Evolutionary conservation across 2,329 filamentous ascomycete genomes (phyloP), one percentile per base, ranked within the genome.

Genomic region (Incumbomyces delicatus): DNA sequence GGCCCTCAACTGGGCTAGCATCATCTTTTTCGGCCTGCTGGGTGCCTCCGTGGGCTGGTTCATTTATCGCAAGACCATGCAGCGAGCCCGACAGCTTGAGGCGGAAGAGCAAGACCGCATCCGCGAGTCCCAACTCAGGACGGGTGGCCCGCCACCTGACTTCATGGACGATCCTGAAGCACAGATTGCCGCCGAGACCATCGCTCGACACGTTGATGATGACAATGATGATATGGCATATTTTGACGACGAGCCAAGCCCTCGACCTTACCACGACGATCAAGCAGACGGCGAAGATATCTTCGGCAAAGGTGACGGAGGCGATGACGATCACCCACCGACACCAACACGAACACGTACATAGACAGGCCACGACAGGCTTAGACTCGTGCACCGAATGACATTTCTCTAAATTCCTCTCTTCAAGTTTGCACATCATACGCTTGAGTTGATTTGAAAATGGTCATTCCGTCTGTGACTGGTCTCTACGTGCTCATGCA

Each of bases 1-100:
- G 63, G 74, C 80, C 22, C 71, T 96, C 58, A 94, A 92, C 66
- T 95, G 94, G 63, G 65, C 82, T 18, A 83, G 81, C 67, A 95
- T 96, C 64, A 61, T 79, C 12, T 64, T 89, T 48, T 85, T 87
- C 22, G 76, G 78, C 41, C 59, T 78, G 17, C 69, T 94, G 11
- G 92, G 92, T 38, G 68, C 83, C 17, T 75, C 71, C 20, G 88
- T 92, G 2, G 90, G 87, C 13, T 84, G 80, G 65, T 73, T 94
- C 65, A 94, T 98, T 62, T 98, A 95, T 69, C 76, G 75, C 57
- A 74, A 60, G 77, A 74, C 71, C 10, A 57, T 72, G 54, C 68
- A 69, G 46, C 67, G 71, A 44, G 69, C 71, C 22, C 66, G 66
- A 52, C 63, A 73, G 54, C 63, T 74, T 22, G 71, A 73, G 56